Percentiles rank a stretch among this genome's conserved stretches.
phyloP scores from a whole-genome alignment of 176 grass and related monocot species.

The Stipa capillata region DNA sequence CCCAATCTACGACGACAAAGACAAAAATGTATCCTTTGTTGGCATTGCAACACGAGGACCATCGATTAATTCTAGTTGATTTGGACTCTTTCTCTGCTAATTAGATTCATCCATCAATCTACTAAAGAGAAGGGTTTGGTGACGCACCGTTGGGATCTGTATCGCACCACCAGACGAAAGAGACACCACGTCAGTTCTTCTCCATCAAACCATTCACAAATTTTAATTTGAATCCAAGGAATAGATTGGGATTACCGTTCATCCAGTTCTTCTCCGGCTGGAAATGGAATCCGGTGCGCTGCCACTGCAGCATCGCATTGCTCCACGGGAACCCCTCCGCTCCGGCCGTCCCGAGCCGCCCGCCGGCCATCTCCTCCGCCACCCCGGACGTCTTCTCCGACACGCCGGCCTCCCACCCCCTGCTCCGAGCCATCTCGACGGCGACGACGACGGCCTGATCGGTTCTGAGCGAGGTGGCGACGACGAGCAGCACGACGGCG shows the following conservation, averaged over 20 bases:
- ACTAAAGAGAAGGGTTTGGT: too few species aligned
- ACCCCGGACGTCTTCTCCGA: slow-evolving; percentile 45
- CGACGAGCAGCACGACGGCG: background rate
- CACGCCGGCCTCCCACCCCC: slow-evolving; percentile 37
- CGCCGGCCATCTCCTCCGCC: slow-evolving; percentile 40
- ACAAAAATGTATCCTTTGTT: too few species aligned
- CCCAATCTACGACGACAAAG: background rate
- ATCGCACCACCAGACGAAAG: too few species aligned
- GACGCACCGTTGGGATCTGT: too few species aligned
- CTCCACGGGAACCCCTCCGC: slow-evolving; percentile 45
- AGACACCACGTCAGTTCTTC: background rate
- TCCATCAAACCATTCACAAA: background rate
- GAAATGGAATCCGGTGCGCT: slow-evolving; percentile 60
- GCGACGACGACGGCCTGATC: background rate
- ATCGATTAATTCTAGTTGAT: too few species aligned
- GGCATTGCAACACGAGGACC: too few species aligned
- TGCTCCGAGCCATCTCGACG: background rate
- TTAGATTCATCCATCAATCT: too few species aligned
- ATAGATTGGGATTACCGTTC: slow-evolving; percentile 32
- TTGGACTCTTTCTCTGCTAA: too few species aligned
- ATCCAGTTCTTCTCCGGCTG: slow-evolving; percentile 62
- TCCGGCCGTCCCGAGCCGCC: background rate
- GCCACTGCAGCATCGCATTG: slow-evolving; percentile 55
- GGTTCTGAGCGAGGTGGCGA: background rate
- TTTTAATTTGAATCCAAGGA: background rate